Conservation (phyloP, 495 filamentous ascomycete species). For the Penicillium nucicola region DNA sequence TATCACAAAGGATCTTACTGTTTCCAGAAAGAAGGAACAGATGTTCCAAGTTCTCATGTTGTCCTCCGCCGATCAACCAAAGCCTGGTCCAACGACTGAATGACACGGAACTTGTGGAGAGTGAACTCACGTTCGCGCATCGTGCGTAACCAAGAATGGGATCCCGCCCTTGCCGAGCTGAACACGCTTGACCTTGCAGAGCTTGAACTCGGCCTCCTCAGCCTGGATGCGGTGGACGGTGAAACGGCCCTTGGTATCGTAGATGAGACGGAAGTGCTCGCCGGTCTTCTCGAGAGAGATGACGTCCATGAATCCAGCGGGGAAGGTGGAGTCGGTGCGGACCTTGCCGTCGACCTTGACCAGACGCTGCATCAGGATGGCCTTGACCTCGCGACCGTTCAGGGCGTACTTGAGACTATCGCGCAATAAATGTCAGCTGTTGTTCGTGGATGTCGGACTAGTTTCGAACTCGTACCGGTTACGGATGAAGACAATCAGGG, state of each 20-base stretch:
- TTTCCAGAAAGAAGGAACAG: too few relatives aligned
- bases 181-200: conserved; percentile 98
- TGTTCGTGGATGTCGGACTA: not conserved
- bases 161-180: conserved; percentile 99
- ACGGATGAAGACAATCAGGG: conserved; percentile 97
- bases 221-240: conserved; percentile 97
- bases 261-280: conserved; percentile 99
- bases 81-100: conserved; percentile 99
- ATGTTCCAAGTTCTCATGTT: conserved; percentile 28
- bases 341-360: conserved; percentile 99
- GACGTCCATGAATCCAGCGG: conserved; percentile 98
- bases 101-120: conserved; percentile 72
- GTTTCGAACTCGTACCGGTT: conserved; percentile 57
- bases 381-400: conserved; percentile 94
- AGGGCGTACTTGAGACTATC: conserved; percentile 95
- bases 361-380: conserved; percentile 99
- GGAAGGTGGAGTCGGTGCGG: conserved; percentile 97
- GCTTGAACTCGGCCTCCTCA: conserved; percentile 98
- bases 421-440: conserved; percentile 13
- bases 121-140: conserved; percentile 97
- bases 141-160: conserved; percentile 99
- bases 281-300: conserved; percentile 99
- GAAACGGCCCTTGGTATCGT: conserved; percentile 99
- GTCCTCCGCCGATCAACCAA: conserved; percentile 70
- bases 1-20: conserved; percentile 30